Conservation (phyloP, 139 green algal genomes). For the Closterium sp. region DNA sequence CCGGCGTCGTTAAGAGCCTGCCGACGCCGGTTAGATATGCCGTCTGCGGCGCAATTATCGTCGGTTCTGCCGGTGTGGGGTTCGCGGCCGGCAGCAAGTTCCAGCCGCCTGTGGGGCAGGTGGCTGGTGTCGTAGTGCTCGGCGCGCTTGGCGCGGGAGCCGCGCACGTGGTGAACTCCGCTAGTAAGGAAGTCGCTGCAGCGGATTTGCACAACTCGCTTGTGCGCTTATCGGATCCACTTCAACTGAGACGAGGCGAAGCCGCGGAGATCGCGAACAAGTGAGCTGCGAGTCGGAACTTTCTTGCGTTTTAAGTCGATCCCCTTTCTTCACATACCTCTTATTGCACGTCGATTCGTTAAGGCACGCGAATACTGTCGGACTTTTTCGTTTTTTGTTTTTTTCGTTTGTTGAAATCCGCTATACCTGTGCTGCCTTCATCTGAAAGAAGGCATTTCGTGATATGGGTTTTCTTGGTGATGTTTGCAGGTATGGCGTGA, state of each 20-base stretch:
- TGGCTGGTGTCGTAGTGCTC: conserved; percentile 25
- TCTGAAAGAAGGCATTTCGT: too few relatives aligned
- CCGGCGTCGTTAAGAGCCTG: conserved; percentile 28
- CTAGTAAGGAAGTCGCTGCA: conserved; percentile 35
- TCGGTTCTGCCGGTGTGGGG: conserved; percentile 5
- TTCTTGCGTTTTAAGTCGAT: not conserved
- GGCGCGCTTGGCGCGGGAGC: conserved; percentile 23
- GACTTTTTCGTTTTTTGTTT: too few relatives aligned
- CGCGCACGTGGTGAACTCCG: conserved; percentile 22
- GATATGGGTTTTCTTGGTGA: not conserved
- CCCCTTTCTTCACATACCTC: not conserved
- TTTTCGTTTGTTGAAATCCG: too few relatives aligned
- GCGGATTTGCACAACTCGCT: conserved; percentile 39
- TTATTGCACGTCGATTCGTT: too few relatives aligned
- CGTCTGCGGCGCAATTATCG: conserved; percentile 29
- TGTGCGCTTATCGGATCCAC: conserved; percentile 9
- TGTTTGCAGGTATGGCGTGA: conserved; percentile 46
- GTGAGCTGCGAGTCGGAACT: not conserved
- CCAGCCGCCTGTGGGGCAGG: conserved; percentile 19
- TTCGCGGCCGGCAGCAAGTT: conserved; percentile 14
- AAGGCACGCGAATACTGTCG: too few relatives aligned
- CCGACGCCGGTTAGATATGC: conserved; percentile 21
- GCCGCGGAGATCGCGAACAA: conserved; percentile 33
- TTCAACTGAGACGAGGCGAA: conserved; percentile 16
- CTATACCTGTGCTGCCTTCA: too few relatives aligned